A percentile compares a stretch with the other conserved stretches of the same genome.
phyloP scores from a whole-genome alignment of 495 filamentous ascomycete species.

The Podospora comata region DNA sequence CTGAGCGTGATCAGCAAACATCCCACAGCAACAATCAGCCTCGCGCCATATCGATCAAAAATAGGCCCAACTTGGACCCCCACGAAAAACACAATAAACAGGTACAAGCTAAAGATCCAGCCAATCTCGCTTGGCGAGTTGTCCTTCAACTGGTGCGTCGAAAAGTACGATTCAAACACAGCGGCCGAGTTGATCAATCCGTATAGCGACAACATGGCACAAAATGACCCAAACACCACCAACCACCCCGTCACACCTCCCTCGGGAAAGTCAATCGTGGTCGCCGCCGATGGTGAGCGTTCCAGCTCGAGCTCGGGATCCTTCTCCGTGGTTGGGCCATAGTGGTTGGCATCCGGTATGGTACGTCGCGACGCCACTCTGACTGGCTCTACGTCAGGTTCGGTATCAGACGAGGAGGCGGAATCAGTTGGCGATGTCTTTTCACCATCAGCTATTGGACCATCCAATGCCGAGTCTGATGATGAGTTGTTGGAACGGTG shows the following conservation, averaged over 20 bases:
- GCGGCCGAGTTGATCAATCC: slow-evolving; percentile 63
- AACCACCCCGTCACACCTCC: slow-evolving; percentile 60
- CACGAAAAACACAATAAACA: slow-evolving; percentile 61
- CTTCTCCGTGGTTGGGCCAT: slow-evolving; percentile 2
- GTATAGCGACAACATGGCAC: slow-evolving; percentile 61
- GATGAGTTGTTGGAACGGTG: not conserved
- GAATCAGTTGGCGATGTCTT: slow-evolving; percentile 3
- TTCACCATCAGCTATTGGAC: not conserved
- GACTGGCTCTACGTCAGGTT: not conserved
- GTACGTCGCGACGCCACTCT: not conserved
- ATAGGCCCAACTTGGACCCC: slow-evolving; percentile 66
- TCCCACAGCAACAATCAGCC: slow-evolving; percentile 51
- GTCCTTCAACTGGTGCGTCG: slow-evolving; percentile 53
- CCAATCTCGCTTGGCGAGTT: slow-evolving; percentile 57
- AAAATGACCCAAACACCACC: slow-evolving; percentile 58
- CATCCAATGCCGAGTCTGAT: slow-evolving; percentile 1
- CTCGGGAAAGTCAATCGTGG: slow-evolving; percentile 52
- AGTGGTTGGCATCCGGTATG: slow-evolving; percentile 4
- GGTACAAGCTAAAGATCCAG: slow-evolving; percentile 62
- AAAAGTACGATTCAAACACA: slow-evolving; percentile 62
- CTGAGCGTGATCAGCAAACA: slow-evolving; percentile 50
- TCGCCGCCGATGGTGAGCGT: slow-evolving; percentile 19
- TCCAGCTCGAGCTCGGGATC: slow-evolving; percentile 6
- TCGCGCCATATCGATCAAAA: slow-evolving; percentile 60
- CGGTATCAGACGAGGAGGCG: not conserved